phyloP scores from a whole-genome alignment of 106 monocot genomes.

The Cymbidium sinense region DNA sequence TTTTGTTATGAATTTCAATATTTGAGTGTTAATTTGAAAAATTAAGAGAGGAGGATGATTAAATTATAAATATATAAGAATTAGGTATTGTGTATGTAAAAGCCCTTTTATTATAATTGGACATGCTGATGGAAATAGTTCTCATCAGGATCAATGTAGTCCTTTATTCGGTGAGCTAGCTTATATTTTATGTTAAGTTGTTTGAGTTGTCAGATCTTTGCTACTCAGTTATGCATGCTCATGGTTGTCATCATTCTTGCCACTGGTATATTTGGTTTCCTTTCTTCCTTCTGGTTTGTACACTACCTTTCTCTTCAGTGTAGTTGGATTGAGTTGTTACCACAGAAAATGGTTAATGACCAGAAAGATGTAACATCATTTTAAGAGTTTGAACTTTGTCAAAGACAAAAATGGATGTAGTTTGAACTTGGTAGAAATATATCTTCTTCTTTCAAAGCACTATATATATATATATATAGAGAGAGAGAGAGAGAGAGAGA shows the following conservation, averaged over 20 bases:
- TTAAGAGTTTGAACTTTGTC: background rate
- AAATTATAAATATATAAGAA: too few species aligned
- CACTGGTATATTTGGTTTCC: conserved; percentile 40
- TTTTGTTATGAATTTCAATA: too few species aligned
- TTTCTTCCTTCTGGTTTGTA: conserved; percentile 51
- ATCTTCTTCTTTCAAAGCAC: too few species aligned
- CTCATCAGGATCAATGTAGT: conserved; percentile 44
- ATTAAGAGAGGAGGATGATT: too few species aligned
- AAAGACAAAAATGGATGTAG: too few species aligned
- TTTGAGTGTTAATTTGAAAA: too few species aligned
- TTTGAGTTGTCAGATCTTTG: conserved; percentile 36
- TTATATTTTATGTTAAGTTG: conserved; percentile 43
- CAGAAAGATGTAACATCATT: background rate
- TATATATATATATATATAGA: too few species aligned
- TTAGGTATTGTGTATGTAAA: too few species aligned
- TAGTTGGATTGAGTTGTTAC: conserved; percentile 28
- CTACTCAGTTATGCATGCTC: conserved; percentile 42
- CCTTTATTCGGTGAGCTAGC: conserved; percentile 38
- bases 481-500: too few species aligned
- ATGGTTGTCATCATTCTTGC: conserved; percentile 44
- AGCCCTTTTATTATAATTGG: too few species aligned
- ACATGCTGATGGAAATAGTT: conserved; percentile 54
- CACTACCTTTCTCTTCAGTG: conserved; percentile 50
- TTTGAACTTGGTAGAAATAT: too few species aligned
- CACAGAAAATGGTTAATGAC: too few species aligned